These are phyloP conservation scores for Paraconiothyrium brasiliense DNA, from an alignment of 2,329 filamentous ascomycete genomes.

Conservation along the genomic window DNA sequence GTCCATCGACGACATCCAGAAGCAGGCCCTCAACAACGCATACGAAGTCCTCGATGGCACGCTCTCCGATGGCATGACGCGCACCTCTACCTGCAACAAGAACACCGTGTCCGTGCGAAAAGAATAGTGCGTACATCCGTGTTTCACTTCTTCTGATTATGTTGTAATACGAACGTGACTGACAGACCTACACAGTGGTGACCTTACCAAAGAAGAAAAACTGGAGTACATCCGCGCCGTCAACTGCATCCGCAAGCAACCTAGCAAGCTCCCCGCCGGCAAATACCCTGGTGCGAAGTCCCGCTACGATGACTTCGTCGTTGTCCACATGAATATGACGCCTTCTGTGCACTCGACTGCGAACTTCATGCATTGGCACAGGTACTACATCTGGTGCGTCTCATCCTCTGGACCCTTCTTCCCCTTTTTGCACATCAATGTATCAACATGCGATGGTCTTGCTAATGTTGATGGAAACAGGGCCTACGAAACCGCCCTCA, in stretches of 20 bases:
- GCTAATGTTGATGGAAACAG: conserved; percentile 11
- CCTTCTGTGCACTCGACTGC: conserved; percentile 39
- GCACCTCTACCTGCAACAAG: conserved; percentile 45
- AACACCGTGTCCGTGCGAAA: conserved; percentile 53
- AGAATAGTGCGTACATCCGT: conserved; percentile 52
- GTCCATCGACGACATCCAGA: conserved; percentile 35
- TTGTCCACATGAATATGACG: conserved; percentile 44
- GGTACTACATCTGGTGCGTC: conserved; percentile 52
- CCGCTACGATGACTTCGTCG: conserved; percentile 48
- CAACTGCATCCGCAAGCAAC: conserved; percentile 39
- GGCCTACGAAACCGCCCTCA: conserved; percentile 54
- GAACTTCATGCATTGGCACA: conserved; percentile 53
- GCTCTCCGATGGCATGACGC: conserved; percentile 37
- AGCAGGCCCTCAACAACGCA: conserved; percentile 39
- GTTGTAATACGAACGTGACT: conserved; percentile 7
- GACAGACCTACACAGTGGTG: conserved; percentile 27
- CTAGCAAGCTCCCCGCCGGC: conserved; percentile 36
- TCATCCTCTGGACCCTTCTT: no score
- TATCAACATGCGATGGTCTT: neutral
- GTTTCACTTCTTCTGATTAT: neutral
- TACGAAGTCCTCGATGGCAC: conserved; percentile 41
- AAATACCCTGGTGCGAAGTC: conserved; percentile 42
- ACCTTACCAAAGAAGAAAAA: conserved; percentile 40
- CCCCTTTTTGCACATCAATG: neutral
- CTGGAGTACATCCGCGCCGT: conserved; percentile 47